Base-by-base conservation (phyloP, 164 flowering plant species). In the Piper betle region DNA sequence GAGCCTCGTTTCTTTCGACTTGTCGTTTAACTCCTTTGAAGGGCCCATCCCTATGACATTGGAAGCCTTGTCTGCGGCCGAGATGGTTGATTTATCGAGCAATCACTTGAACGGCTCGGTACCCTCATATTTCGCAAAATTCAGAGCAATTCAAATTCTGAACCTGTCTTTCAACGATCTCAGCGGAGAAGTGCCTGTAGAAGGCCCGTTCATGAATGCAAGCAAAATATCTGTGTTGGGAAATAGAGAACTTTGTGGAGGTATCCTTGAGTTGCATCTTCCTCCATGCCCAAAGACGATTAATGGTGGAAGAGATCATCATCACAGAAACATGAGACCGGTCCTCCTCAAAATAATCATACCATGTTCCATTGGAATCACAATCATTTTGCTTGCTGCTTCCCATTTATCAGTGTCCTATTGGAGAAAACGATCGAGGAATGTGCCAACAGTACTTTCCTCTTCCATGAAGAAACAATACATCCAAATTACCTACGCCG, bases 191-290 rank as follows among this genome's bases (percentile, higher is more conserved):
- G 53, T 63, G 9, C 66, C 66, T n/a, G 55, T 0, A 19, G 41
- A 37, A 25, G 67, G 67, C 9, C 16, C 38, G 25, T 64, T 64
- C 19, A 18, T 4, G 16, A 64, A 64, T 50, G 7, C 25, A 6
- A 56, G 39, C 19, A 39, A 10, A 10, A 33, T 25, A 9, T 64
- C 61, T 4, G 39, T 64, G 15, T 5, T 43, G 6, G 67, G 67
- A 38, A 64, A 64, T 37, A n/a, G 3, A 2, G 18, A 37, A 37
- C 55, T 63, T 8, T 63, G 66, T 25, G 66, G 66, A 7, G 82
- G 79, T 5, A 59, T 73, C 4, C 20, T 61, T 2, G 46, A 58
- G 39, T 53, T 78, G 13, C 37, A 71, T 6, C 61, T 80, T 20
- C 75, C 73, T 5, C 10, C 46, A 13, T 78, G 81, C 66, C 39